Evolutionary conservation across 441 rosid genomes (phyloP), one percentile per base, ranked within the genome.

Genomic region (Syzygium syzygioides): DNA sequence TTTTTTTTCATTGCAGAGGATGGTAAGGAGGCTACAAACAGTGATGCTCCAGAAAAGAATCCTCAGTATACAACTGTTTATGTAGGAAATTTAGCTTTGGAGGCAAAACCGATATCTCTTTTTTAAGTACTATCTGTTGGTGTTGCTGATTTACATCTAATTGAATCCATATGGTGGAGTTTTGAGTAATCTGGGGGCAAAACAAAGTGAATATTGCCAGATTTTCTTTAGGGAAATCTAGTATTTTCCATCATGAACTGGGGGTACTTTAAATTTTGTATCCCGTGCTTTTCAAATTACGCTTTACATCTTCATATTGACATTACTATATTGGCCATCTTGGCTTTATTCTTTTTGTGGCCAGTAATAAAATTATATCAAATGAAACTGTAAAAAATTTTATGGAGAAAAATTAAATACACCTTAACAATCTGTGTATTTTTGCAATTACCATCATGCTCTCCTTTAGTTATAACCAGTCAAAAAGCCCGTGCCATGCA

Each of bases 61-160:
- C 95, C 97, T 89, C 99, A 95, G 89, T 98, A 93, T 90, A 97
- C 99, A 50, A 98, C 99, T 90, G 99, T 98, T 55, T 98, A 95
- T 87, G 97, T 97, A 87, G 99, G 99, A 86, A 98, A 97, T 93
- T 97, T 96, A 88, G 96, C 98, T 79, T 96, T 98, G 11, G 97
- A 98, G 98, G 99, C 91, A n/a, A n/a, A n/a, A n/a, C n/a, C n/a
- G n/a, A n/a, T n/a, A n/a, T n/a, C n/a, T n/a, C n/a, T n/a, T n/a
- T n/a, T n/a, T n/a, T n/a, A n/a, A n/a, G n/a, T n/a, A n/a, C n/a
- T n/a, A n/a, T n/a, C n/a, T n/a, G n/a, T 79, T 88, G 76, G 87
- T 88, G 45, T 52, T 26, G 19, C 57, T 54, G 56, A 41, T 41
- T 41, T 41, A 41, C 45, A 41, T 41, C 45, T 41, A 41, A 41